Evolutionary conservation across 129 eudicot species (phyloP).

Genomic region (Centaurea solstitialis): DNA sequence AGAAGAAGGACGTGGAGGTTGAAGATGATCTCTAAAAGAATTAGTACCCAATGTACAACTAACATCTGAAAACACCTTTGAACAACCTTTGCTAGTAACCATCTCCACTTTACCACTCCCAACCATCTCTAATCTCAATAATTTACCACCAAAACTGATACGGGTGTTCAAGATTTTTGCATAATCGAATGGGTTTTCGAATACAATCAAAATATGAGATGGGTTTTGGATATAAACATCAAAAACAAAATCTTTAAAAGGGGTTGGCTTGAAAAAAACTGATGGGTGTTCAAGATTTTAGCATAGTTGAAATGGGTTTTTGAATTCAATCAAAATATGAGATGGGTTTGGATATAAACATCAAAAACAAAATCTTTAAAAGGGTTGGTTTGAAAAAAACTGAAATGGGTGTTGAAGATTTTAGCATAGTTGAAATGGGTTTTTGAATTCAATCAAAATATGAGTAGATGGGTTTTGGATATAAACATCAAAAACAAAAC

Average conservation of each 20-base stretch:
- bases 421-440: background rate
- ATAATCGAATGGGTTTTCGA: slow-evolving; percentile 7
- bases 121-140: slow-evolving; percentile 22
- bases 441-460: background rate
- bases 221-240: background rate
- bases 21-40: slow-evolving; percentile 40
- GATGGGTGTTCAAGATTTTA: no score
- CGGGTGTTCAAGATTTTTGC: slow-evolving; percentile 5
- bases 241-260: background rate
- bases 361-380: background rate
- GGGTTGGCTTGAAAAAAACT: no score
- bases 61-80: slow-evolving; percentile 58
- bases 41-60: slow-evolving; percentile 36
- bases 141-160: slow-evolving; percentile 14
- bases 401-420: background rate
- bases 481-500: background rate
- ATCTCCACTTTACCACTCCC: slow-evolving; percentile 63
- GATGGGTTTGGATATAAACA: no score
- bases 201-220: background rate
- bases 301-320: background rate
- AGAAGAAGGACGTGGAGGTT: slow-evolving; percentile 38
- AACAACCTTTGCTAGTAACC: slow-evolving; percentile 64
- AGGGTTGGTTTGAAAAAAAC: no score
- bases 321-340: no score
- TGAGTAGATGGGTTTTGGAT: no score